These are phyloP conservation scores for Exophiala sideris DNA, from an alignment of 2,329 filamentous ascomycete species.

Conservation along the genomic window DNA sequence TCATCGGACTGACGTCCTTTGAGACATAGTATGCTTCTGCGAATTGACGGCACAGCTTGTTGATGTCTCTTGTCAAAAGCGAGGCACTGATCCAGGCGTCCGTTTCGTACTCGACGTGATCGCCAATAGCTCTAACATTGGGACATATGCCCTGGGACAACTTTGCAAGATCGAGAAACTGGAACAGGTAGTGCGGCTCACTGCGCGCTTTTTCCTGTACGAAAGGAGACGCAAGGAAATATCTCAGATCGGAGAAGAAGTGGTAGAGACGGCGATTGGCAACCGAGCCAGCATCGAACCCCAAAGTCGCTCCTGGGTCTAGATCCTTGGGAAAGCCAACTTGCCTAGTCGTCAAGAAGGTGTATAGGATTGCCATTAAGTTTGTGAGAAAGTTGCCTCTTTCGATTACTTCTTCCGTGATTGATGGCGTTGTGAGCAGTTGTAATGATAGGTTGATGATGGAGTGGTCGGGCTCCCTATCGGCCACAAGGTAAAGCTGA, in stretches of 20 bases:
- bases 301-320: constrained; percentile 77
- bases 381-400: constrained; percentile 94
- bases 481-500: constrained; percentile 91
- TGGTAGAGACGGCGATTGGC: constrained; percentile 96
- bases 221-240: constrained; percentile 81
- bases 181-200: constrained; percentile 82
- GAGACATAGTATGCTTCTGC: constrained; percentile 68
- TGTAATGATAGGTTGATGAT: constrained; percentile 97
- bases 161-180: constrained; percentile 93
- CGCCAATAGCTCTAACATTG: constrained; percentile 84
- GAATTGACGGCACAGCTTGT: constrained; percentile 83
- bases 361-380: constrained; percentile 93
- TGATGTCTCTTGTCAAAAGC: constrained; percentile 90
- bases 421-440: constrained; percentile 93
- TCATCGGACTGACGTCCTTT: constrained; percentile 9
- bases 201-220: constrained; percentile 80
- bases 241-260: constrained; percentile 93
- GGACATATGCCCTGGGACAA: constrained; percentile 96
- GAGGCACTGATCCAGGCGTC: constrained; percentile 98
- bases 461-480: constrained; percentile 93
- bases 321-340: constrained; percentile 92
- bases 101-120: constrained; percentile 97
- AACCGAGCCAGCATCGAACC: constrained; percentile 90
- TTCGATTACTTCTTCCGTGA: constrained; percentile 92
- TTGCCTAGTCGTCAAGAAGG: constrained; percentile 92